Conservation (phyloP, 2,329 filamentous ascomycete species). For the Stenocarpella maydis region DNA sequence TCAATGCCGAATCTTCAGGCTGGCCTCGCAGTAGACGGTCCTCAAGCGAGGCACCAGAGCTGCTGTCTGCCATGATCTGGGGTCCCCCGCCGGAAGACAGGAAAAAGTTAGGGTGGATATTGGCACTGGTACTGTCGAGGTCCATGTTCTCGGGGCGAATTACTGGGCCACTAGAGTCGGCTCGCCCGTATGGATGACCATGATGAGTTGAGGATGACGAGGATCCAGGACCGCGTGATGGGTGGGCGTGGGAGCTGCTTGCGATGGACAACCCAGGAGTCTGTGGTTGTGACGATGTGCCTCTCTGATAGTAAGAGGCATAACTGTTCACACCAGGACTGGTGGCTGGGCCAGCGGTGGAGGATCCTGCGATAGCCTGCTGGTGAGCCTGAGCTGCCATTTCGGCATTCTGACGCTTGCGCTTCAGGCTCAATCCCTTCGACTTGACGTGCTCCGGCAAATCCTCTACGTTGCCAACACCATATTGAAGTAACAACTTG, state of each 20-base stretch:
- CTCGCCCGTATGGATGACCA: constrained; percentile 43
- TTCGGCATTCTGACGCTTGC: constrained; percentile 72
- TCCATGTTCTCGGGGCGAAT: constrained; percentile 50
- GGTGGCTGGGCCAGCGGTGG: constrained; percentile 40
- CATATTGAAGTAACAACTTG: constrained; percentile 88
- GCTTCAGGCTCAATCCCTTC: constrained; percentile 77
- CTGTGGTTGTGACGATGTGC: constrained; percentile 47
- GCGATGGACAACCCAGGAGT: constrained; percentile 46
- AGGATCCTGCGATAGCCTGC: constrained; percentile 29
- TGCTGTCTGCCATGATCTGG: constrained; percentile 51
- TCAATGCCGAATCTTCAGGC: constrained; percentile 51
- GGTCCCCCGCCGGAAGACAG: constrained; percentile 50
- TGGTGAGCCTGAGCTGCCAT: constrained; percentile 49
- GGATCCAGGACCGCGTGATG: constrained; percentile 45
- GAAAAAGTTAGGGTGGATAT: constrained; percentile 55
- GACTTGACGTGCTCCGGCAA: constrained; percentile 83
- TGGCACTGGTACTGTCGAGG: constrained; percentile 44
- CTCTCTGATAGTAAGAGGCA: constrained; percentile 46
- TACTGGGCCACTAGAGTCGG: constrained; percentile 36
- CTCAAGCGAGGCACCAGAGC: constrained; percentile 54
- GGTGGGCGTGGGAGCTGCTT: constrained; percentile 45
- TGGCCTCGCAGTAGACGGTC: constrained; percentile 59
- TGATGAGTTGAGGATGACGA: constrained; percentile 46
- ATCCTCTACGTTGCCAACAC: constrained; percentile 89
- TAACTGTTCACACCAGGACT: constrained; percentile 48